Conservation (phyloP, 495 filamentous ascomycete genomes). For the Aspergillus bertholletiae region DNA sequence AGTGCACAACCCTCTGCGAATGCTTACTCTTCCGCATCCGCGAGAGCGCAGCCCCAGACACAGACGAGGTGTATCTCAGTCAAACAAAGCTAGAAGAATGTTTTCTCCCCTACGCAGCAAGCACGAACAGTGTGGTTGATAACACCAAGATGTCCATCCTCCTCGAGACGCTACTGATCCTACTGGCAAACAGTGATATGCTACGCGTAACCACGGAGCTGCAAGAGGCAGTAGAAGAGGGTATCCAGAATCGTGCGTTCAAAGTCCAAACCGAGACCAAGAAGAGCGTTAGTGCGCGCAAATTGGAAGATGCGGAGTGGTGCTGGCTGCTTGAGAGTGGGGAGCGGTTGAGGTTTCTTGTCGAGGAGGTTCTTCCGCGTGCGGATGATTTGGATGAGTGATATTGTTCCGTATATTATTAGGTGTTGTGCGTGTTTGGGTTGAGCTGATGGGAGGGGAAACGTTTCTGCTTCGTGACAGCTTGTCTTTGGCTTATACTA, state of each 20-base stretch:
- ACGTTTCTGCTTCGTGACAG: not conserved
- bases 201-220: slow-evolving; percentile 46
- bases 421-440: not conserved
- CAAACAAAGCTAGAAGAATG: slow-evolving; percentile 58
- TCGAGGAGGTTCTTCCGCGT: slow-evolving; percentile 22
- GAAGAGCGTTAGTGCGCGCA: slow-evolving; percentile 32
- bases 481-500: not conserved
- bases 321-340: slow-evolving; percentile 40
- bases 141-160: slow-evolving; percentile 79
- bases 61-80: slow-evolving; percentile 46
- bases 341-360: slow-evolving; percentile 34
- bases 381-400: not conserved
- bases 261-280: slow-evolving; percentile 47
- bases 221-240: slow-evolving; percentile 52
- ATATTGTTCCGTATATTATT: not conserved
- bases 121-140: slow-evolving; percentile 56
- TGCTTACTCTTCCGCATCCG: slow-evolving; percentile 61
- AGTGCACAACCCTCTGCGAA: slow-evolving; percentile 61
- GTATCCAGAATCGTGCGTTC: slow-evolving; percentile 58
- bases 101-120: slow-evolving; percentile 72
- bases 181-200: slow-evolving; percentile 43
- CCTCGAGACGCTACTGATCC: slow-evolving; percentile 66
- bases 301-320: slow-evolving; percentile 36
- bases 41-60: slow-evolving; percentile 51
- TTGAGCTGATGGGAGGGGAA: not conserved